phyloP scores from a whole-genome alignment of 495 filamentous ascomycete species.

The Filosporella fistucella region DNA sequence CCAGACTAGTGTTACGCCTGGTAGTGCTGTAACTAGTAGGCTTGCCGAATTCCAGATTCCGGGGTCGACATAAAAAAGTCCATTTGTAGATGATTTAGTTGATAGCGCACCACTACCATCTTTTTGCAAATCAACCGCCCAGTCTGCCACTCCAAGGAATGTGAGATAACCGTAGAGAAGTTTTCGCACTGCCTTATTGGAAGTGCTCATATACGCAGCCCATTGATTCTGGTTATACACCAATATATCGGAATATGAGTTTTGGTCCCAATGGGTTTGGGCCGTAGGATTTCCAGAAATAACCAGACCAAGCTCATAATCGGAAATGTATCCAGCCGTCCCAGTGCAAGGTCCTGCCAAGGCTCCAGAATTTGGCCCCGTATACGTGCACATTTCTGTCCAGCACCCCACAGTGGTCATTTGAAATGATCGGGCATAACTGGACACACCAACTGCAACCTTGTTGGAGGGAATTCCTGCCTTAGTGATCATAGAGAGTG shows the following conservation, averaged over 20 bases:
- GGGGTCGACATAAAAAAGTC: no score
- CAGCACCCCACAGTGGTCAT: constrained; percentile 29
- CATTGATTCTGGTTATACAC: constrained; percentile 31
- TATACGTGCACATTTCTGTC: constrained; percentile 22
- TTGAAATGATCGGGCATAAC: constrained; percentile 32
- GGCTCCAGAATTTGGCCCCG: constrained; percentile 14
- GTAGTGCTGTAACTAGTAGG: no score
- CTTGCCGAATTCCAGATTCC: no score
- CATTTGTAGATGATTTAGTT: no score
- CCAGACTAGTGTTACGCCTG: no score
- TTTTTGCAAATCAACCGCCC: not conserved
- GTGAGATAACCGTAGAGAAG: not conserved
- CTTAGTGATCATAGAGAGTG: constrained; percentile 40
- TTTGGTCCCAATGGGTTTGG: constrained; percentile 6
- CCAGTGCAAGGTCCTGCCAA: constrained; percentile 34
- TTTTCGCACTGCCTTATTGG: not conserved
- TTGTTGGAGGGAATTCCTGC: constrained; percentile 33
- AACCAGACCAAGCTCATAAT: constrained; percentile 31
- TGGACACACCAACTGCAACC: constrained; percentile 31
- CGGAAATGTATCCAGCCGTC: constrained; percentile 29
- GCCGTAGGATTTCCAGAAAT: constrained; percentile 10
- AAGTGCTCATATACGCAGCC: constrained; percentile 31
- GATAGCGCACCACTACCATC: no score
- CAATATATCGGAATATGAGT: constrained; percentile 29
- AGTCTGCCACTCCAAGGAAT: not conserved